Conservation (phyloP, 2,329 filamentous ascomycete species). For the Aschersonia sp. region DNA sequence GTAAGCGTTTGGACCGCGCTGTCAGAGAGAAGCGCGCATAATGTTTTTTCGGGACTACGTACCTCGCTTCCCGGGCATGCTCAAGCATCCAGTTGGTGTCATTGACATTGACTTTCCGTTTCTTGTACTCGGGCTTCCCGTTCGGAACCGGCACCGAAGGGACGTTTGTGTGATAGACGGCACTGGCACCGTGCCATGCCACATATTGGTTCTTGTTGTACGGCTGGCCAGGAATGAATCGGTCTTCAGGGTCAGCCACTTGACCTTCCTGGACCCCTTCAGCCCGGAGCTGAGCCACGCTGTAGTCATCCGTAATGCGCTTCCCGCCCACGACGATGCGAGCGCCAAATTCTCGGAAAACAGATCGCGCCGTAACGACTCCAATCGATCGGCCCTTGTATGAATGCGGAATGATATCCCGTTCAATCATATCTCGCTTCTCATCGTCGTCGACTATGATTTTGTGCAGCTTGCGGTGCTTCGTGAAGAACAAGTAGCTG, state of each 20-base stretch:
- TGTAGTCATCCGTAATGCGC: constrained; percentile 79
- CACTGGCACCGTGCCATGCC: constrained; percentile 93
- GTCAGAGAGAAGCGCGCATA: too few relatives aligned
- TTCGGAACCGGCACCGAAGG: constrained; percentile 62
- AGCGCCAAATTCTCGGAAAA: constrained; percentile 92
- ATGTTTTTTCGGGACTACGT: constrained; percentile 6
- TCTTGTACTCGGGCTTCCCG: constrained; percentile 70
- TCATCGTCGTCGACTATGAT: constrained; percentile 97
- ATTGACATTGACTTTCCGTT: constrained; percentile 74
- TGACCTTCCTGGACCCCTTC: constrained; percentile 78
- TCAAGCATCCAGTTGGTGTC: constrained; percentile 95
- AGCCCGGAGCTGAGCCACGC: constrained; percentile 57
- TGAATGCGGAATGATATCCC: constrained; percentile 89
- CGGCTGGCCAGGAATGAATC: constrained; percentile 59
- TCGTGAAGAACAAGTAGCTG: constrained; percentile 97
- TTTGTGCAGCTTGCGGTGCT: constrained; percentile 91
- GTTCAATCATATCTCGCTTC: constrained; percentile 89
- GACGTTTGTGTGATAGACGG: constrained; percentile 77
- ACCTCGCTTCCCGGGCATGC: constrained; percentile 85
- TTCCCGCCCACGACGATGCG: constrained; percentile 86
- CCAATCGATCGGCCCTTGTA: constrained; percentile 98
- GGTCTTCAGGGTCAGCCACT: constrained; percentile 79
- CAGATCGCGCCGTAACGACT: constrained; percentile 88
- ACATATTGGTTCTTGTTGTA: constrained; percentile 99
- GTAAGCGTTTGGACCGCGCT: background rate